Evolutionary conservation across 208 protist genomes (phyloP).

Genomic region (Crithidia brevicula): DNA sequence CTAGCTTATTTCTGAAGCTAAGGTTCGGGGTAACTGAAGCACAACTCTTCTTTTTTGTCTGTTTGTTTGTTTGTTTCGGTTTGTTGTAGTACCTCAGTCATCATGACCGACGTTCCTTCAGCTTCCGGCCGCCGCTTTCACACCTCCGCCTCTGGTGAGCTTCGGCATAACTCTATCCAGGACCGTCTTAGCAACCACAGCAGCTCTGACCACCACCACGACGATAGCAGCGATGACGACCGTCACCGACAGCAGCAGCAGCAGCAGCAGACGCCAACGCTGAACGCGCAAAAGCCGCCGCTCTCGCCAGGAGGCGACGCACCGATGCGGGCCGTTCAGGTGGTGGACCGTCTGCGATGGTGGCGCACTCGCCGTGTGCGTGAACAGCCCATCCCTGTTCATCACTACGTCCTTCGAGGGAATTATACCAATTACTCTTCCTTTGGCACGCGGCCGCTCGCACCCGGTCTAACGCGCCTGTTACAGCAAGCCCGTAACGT

Average conservation of each 20-base stretch:
- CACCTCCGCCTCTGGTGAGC: constrained; percentile 12
- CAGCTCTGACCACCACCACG: neutral
- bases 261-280: constrained; percentile 4
- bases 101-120: constrained; percentile 8
- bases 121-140: constrained; percentile 10
- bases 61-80: no score
- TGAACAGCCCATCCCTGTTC: constrained; percentile 46
- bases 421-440: constrained; percentile 59
- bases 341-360: constrained; percentile 79
- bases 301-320: neutral
- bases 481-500: constrained; percentile 27
- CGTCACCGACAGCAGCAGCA: neutral
- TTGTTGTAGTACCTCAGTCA: neutral
- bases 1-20: no score
- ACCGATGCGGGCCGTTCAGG: constrained; percentile 33
- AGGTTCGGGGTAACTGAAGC: no score
- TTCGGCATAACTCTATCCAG: constrained; percentile 25
- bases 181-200: constrained; percentile 9
- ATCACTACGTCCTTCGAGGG: constrained; percentile 43
- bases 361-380: constrained; percentile 57
- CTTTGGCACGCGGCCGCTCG: constrained; percentile 47
- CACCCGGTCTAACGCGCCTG: constrained; percentile 19
- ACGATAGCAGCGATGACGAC: neutral
- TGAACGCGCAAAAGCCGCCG: constrained; percentile 7
- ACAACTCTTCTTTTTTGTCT: neutral